Percentiles rank a stretch among this genome's conserved stretches.
Conservation (phyloP, 2,329 filamentous ascomycete species). For the Ceratocystis papillata region DNA sequence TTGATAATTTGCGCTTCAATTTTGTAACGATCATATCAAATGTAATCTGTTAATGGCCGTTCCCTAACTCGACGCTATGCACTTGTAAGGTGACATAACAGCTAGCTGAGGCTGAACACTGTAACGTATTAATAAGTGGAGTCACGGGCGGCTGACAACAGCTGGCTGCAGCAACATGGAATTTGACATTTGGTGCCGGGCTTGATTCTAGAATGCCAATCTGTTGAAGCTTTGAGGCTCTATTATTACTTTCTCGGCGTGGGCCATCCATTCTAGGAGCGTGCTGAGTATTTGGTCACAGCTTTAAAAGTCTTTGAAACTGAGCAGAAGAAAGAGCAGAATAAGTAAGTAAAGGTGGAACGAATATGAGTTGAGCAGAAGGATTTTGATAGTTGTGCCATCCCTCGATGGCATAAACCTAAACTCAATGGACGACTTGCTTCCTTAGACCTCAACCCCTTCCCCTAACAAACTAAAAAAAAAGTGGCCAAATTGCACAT, state of each 20-base stretch:
- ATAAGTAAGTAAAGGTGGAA: too few relatives aligned
- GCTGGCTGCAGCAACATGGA: background rate
- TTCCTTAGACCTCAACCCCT: background rate
- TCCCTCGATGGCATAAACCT: conserved; percentile 2
- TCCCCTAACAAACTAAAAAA: too few relatives aligned
- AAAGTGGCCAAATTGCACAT: conserved; percentile 24
- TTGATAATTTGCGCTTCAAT: background rate
- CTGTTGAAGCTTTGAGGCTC: background rate
- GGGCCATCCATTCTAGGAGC: background rate
- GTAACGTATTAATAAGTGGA: too few relatives aligned
- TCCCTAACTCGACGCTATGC: too few relatives aligned
- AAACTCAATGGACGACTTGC: background rate
- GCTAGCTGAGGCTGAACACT: too few relatives aligned
- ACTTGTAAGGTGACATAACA: too few relatives aligned
- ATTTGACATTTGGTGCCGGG: background rate
- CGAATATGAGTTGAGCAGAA: too few relatives aligned
- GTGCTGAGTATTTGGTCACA: background rate
- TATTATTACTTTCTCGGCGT: conserved; percentile 5
- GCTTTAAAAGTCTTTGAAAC: background rate
- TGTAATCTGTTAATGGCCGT: too few relatives aligned
- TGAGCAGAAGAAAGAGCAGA: conserved; percentile 1
- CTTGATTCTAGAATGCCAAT: background rate
- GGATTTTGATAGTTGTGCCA: background rate
- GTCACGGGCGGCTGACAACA: background rate
- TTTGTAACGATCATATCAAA: background rate